These are phyloP conservation scores for Harringtonia aguacate DNA, from an alignment of 2,329 filamentous ascomycete species.

Conservation along the genomic window DNA sequence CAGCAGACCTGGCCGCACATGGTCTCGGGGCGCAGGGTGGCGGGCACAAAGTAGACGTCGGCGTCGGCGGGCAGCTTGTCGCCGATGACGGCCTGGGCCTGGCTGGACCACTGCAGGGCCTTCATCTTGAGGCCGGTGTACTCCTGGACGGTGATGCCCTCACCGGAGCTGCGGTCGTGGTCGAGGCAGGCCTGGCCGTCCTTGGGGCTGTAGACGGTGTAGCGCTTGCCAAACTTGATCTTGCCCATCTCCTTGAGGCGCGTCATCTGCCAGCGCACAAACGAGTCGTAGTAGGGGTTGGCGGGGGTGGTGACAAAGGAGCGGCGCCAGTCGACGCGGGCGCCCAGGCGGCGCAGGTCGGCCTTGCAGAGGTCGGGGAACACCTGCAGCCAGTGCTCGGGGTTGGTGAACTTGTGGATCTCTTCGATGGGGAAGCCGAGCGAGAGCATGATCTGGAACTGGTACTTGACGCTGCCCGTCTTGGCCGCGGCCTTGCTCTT, in stretches of 20 bases:
- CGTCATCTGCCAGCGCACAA: conserved; percentile 96
- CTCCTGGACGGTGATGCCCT: conserved; percentile 77
- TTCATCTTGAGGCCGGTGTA: conserved; percentile 89
- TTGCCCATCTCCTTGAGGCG: conserved; percentile 80
- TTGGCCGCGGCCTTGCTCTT: conserved; percentile 90
- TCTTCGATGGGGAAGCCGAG: conserved; percentile 80
- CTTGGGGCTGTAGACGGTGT: conserved; percentile 44
- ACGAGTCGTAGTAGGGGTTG: conserved; percentile 93
- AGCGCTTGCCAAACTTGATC: conserved; percentile 72
- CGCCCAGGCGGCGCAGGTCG: conserved; percentile 76
- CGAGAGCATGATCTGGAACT: conserved; percentile 78
- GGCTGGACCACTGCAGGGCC: conserved; percentile 78
- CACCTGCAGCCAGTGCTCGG: conserved; percentile 70
- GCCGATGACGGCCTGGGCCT: conserved; percentile 59
- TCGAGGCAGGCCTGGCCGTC: conserved; percentile 83
- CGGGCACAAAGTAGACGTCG: conserved; percentile 81
- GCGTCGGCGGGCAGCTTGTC: conserved; percentile 69
- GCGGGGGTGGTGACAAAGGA: conserved; percentile 91
- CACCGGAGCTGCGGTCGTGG: conserved; percentile 71
- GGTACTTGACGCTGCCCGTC: conserved; percentile 87
- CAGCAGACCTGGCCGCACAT: conserved; percentile 98
- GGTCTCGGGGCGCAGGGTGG: conserved; percentile 86
- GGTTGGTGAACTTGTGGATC: conserved; percentile 84
- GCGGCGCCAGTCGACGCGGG: conserved; percentile 85
- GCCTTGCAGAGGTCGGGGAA: conserved; percentile 71